Conservation (phyloP, 2,329 filamentous ascomycete genomes). For the Davidsoniella neocaledoniae region DNA sequence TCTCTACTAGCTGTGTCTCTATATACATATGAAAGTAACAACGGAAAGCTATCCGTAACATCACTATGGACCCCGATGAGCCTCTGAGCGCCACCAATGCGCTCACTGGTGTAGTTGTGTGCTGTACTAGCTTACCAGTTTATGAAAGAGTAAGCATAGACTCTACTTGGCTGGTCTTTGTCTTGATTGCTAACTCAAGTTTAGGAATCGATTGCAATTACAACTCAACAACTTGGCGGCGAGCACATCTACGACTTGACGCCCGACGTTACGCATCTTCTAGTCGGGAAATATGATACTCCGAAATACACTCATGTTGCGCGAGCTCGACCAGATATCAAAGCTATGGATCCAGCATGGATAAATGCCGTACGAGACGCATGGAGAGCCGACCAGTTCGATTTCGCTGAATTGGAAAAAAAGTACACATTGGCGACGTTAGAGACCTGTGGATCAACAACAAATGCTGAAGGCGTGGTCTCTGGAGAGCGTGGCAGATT, state of each 20-base stretch:
- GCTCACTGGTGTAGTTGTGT: slow-evolving; percentile 58
- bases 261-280: slow-evolving; percentile 86
- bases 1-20: too few species aligned
- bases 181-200: not conserved
- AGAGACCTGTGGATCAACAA: slow-evolving; percentile 31
- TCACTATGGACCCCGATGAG: slow-evolving; percentile 2
- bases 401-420: slow-evolving; percentile 52
- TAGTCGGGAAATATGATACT: slow-evolving; percentile 78
- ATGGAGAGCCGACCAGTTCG: slow-evolving; percentile 72
- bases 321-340: slow-evolving; percentile 70
- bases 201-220: slow-evolving; percentile 39
- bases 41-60: not conserved
- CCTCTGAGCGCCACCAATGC: slow-evolving; percentile 30
- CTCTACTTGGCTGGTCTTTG: not conserved
- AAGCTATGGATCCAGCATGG: slow-evolving; percentile 68
- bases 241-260: slow-evolving; percentile 80
- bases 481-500: slow-evolving; percentile 24
- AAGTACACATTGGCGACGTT: slow-evolving; percentile 49
- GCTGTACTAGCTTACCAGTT: slow-evolving; percentile 70
- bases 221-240: slow-evolving; percentile 69
- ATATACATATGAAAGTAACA: too few species aligned
- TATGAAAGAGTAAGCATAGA: slow-evolving; percentile 51
- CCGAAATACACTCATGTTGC: slow-evolving; percentile 94
- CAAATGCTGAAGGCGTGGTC: slow-evolving; percentile 17
- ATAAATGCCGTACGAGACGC: slow-evolving; percentile 60